Evolutionary conservation across 139 green algal genomes (phyloP), one percentile per base, ranked within the genome.

Genomic region (Volvox africanus): DNA sequence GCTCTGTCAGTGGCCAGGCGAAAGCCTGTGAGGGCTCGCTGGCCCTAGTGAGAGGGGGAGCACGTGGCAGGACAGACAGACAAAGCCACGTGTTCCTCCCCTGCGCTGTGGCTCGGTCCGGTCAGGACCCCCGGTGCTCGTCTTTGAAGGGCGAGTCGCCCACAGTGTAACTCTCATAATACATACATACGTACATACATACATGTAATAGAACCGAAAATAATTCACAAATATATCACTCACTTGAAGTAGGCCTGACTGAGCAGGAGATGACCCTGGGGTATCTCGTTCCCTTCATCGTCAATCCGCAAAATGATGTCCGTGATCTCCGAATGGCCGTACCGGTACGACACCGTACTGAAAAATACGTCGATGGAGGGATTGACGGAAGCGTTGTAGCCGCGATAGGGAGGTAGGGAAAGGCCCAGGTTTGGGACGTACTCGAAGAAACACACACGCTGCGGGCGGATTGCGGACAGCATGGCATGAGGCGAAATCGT

Each of bases 361-460:
- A 94, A 94, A 65, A 94, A 93, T 0, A 32, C 50, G 65, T 94
- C 92, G 3, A 94, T 87, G 21, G 44, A 30, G 69, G 93, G 90
- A 75, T 93, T 89, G 26, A 90, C 35, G 24, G 28, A 80, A 1
- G 73, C 78, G 65, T 93, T 92, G 87, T 94, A 94, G 37, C 75
- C 86, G 11, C 0, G 37, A 82, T 93, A 94, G 3, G 26, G 62
- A 14, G 86, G 90, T 61, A 94, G 83, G 11, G 61, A 13, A 1
- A 82, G 55, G 35, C 92, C 90, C 87, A 94, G 84, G 1, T 78
- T 61, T 36, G 73, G 44, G 13, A 93, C 28, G 79, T 93, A 94
- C 80, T 94, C 92, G 55, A 89, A 89, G 73, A 91, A 93, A 2
- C 80, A 80, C 0, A 93, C 87, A 68, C 81, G 86, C 90, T 89